Evolutionary conservation across 108 stramenopile genomes (phyloP).

Genomic region (Cylindrotheca fusiformis): DNA sequence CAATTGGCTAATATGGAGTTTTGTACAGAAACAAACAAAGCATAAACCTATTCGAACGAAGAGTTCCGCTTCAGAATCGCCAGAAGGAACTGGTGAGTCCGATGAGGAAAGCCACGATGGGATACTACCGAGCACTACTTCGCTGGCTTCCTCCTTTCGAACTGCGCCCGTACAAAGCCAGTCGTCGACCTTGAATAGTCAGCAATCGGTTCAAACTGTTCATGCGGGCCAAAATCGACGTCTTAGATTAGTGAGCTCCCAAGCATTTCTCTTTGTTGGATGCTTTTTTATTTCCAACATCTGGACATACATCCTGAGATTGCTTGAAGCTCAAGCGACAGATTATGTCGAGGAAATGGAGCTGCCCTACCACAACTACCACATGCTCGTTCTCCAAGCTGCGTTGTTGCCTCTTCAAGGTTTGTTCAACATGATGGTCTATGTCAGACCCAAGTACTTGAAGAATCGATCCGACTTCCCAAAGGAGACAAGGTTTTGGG

Average conservation of each 20-base stretch:
- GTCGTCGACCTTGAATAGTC: too few species aligned
- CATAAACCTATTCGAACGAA: too few species aligned
- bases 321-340: background rate
- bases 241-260: background rate
- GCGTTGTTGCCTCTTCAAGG: conserved; percentile 54
- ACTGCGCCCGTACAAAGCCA: too few species aligned
- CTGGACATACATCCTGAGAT: background rate
- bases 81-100: too few species aligned
- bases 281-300: background rate
- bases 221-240: background rate
- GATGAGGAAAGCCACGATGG: too few species aligned
- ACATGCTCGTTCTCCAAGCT: conserved; percentile 35
- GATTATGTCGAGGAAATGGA: background rate
- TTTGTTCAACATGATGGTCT: conserved; percentile 51
- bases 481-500: too few species aligned
- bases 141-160: too few species aligned
- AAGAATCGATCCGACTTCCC: conserved; percentile 21
- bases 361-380: background rate
- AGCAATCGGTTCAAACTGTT: too few species aligned
- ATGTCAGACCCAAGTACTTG: conserved; percentile 44
- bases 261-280: conserved; percentile 7
- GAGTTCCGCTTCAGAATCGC: too few species aligned
- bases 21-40: background rate
- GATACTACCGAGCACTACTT: too few species aligned
- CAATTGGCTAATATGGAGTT: background rate